Conservation (phyloP, 345 rosid genomes). For the Eucalyptus marginata region DNA sequence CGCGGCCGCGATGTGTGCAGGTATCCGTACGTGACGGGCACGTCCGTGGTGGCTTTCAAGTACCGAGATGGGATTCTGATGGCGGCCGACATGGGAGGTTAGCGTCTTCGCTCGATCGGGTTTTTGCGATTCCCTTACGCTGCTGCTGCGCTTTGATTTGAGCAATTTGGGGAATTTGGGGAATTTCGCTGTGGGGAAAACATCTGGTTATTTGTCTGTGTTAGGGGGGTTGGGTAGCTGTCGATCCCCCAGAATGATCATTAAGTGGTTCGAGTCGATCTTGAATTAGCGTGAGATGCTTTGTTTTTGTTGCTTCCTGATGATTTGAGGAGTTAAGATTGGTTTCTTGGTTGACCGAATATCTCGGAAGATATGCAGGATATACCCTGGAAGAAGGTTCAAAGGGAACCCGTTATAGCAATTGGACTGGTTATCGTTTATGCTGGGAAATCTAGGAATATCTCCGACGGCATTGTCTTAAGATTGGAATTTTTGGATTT, state of each 20-base stretch:
- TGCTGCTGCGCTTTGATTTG: background rate
- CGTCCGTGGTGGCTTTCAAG: conserved; percentile 88
- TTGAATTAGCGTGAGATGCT: background rate
- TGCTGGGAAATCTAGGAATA: background rate
- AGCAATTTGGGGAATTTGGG: background rate
- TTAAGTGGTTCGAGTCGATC: background rate
- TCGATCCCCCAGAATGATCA: background rate
- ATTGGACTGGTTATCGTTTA: background rate
- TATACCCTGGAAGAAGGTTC: background rate
- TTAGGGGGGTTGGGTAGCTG: background rate
- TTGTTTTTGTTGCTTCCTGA: background rate
- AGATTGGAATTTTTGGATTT: too few relatives aligned
- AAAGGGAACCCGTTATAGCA: background rate
- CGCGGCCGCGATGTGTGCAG: conserved; percentile 3
- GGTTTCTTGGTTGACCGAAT: background rate
- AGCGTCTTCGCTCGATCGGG: background rate
- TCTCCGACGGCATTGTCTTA: background rate
- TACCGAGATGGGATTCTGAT: conserved; percentile 91
- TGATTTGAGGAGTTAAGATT: background rate
- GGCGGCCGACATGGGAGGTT: conserved; percentile 99
- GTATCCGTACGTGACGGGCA: conserved; percentile 93
- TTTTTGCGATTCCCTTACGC: background rate
- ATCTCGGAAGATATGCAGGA: background rate
- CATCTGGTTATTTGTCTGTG: background rate
- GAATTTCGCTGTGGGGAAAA: background rate